Evolutionary conservation across 208 protist genomes (phyloP), one percentile per base, ranked within the genome.

Genomic region (Trypanosoma avium): DNA sequence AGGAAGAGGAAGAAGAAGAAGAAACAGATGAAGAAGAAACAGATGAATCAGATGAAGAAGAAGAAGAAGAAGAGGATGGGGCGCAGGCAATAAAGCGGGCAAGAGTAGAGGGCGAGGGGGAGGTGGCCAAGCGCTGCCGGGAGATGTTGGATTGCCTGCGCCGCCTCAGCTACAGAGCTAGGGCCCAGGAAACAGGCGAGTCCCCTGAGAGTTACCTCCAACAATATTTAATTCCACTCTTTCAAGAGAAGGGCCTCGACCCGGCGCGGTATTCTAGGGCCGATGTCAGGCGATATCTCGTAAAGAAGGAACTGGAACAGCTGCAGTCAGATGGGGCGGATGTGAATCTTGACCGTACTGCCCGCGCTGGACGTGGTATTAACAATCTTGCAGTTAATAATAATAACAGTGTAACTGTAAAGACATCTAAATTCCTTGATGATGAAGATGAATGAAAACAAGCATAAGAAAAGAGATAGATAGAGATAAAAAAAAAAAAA

Each of bases 241-340:
- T 95, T 43, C 26, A 65, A 29, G 87, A 82, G 70, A 79, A 87
- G 57, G 67, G 73, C 6, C 73, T 95, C 61, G 82, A 95, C 62
- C 84, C 86, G 2, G 61, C 73, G 9, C 69, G 75, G 62, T 93
- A 84, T 70, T 46, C 70, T 46, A 84, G 75, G 58, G 64, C 38
- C 1, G 89, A 84, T 42, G 60, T 90, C 22, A 80, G 82, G 53
- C 77, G 78, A 12, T 95, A 93, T 70, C 80, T 75, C 47, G 67
- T 82, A 7, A 53, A 73, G 55, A 70, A 69, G 24, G 89, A 95
- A 58, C 66, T 95, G 26, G 82, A 90, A 56, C 73, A 81, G 30
- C 78, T 95, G 29, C 81, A 91, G 80, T 64, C 79, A 40, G 86
- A 92, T 52, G 89, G 89, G 24, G 85, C 81, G n/a, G 70, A 66